Evolutionary conservation across 176 grass and related monocot species (phyloP).

Genomic region (Pontederia crassipes): DNA sequence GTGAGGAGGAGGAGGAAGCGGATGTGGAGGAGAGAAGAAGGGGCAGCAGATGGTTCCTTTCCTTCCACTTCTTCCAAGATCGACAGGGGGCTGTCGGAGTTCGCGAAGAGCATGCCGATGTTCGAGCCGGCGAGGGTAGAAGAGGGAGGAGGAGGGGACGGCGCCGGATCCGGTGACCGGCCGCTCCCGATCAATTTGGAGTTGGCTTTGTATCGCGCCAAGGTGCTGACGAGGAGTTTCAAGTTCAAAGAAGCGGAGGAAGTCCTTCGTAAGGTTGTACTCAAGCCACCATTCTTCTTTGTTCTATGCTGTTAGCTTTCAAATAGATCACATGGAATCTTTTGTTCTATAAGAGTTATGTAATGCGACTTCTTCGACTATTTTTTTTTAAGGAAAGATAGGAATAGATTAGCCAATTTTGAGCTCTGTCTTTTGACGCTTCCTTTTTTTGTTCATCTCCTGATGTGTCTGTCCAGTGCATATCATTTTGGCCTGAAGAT

Average conservation of each 20-base stretch:
- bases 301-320: slow-evolving; percentile 3
- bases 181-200: slow-evolving; percentile 87
- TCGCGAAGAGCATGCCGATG: slow-evolving; percentile 78
- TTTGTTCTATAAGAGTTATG: neutral
- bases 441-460: too few species aligned
- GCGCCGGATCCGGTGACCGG: slow-evolving; percentile 28
- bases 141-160: neutral
- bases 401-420: too few species aligned
- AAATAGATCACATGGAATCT: neutral
- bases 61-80: slow-evolving; percentile 25
- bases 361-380: too few species aligned
- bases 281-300: neutral
- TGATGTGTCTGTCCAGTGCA: slow-evolving; percentile 44
- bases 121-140: slow-evolving; percentile 52
- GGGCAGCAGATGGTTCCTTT: too few species aligned
- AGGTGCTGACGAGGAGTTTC: slow-evolving; percentile 65
- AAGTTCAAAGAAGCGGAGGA: slow-evolving; percentile 74
- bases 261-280: slow-evolving; percentile 62
- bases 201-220: slow-evolving; percentile 69
- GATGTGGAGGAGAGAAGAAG: neutral
- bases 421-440: too few species aligned
- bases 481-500: slow-evolving; percentile 91
- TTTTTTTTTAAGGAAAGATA: too few species aligned
- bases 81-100: slow-evolving; percentile 49
- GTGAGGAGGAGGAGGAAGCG: slow-evolving; percentile 3